Evolutionary conservation across 352 stramenopile species (phyloP), one percentile per base, ranked within the genome.

Genomic region (Globisporangium cystogenes): DNA sequence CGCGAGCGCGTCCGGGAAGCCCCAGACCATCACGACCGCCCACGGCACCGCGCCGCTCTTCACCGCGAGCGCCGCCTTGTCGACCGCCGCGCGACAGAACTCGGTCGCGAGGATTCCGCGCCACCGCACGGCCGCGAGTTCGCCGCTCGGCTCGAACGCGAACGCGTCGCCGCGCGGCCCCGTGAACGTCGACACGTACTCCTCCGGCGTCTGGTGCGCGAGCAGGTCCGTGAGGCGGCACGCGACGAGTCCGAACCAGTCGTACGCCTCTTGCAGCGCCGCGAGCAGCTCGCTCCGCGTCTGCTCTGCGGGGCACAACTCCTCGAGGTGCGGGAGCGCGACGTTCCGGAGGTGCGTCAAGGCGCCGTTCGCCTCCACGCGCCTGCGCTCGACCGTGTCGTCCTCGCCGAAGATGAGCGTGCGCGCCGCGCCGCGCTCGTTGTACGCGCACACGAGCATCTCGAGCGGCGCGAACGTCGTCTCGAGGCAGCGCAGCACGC

Each of bases 181-280:
- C 15, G 71, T 73, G 57, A 87, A 94, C 4, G 59, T 83, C n/a
- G 78, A 91, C 33, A 91, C 78, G 57, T 94, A 94, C 52, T 86
- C 75, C 49, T 94, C 79, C 0, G 68, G 62, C 7, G 73, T 63
- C 49, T 76, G 24, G 33, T 70, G 72, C 56, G 76, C 55, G 11
- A 94, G 54, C 35, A 90, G 48, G n/a, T 75, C 57, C 0, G 68
- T 72, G 15, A 94, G 54, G 0, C 81, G 62, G 42, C 75, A 89
- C 12, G 81, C 69, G 15, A 92, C 77, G 18, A 87, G 59, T 8
- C 81, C 83, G 20, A 94, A 57, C 83, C 83, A 94, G 35, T 94
- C 80, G 63, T 90, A 82, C 1, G 74, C 67, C 27, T 77, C 69
- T 20, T 76, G 59, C 16, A 90, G 49, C 29, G 71, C 72, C 42